Percentiles rank a stretch among this genome's conserved stretches.
Evolutionary conservation across 345 rosid genomes (phyloP).

Genomic region (Salix dunnii): DNA sequence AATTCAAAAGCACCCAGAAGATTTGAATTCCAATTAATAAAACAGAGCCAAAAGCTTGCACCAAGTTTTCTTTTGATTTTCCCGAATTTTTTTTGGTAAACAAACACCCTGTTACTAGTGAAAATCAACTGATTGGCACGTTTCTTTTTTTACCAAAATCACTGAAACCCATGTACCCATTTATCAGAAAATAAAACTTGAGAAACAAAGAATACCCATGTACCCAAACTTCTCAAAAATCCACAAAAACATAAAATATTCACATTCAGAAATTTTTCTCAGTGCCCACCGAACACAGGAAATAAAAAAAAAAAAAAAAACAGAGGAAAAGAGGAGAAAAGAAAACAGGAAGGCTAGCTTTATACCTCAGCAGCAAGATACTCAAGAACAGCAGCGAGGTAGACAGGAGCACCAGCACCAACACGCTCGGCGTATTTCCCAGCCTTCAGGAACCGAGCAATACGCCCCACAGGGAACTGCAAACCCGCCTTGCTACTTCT

Average conservation of each 20-base stretch:
- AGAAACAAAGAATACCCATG: too few species aligned
- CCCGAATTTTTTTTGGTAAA: too few species aligned
- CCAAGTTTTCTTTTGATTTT: too few species aligned
- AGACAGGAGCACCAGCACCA: conserved; percentile 27
- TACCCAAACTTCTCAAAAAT: too few species aligned
- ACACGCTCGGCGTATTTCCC: conserved; percentile 32
- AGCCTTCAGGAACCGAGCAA: conserved; percentile 28
- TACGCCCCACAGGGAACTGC: conserved; percentile 23
- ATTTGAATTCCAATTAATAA: background rate
- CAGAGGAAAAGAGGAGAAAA: background rate
- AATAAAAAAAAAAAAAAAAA: background rate
- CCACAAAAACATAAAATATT: too few species aligned
- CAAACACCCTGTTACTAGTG: too few species aligned
- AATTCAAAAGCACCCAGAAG: too few species aligned
- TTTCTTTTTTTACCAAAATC: too few species aligned
- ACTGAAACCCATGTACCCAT: too few species aligned
- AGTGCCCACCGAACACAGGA: background rate
- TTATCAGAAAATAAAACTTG: too few species aligned
- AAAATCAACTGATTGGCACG: too few species aligned
- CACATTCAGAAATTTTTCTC: too few species aligned
- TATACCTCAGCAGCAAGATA: conserved; percentile 20
- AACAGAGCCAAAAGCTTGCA: background rate
- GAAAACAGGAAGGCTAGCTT: background rate
- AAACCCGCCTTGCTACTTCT: conserved; percentile 22
- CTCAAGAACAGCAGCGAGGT: conserved; percentile 2